phyloP scores from a whole-genome alignment of 768 basidiomycete species.

The Leccinum rimulosum region DNA sequence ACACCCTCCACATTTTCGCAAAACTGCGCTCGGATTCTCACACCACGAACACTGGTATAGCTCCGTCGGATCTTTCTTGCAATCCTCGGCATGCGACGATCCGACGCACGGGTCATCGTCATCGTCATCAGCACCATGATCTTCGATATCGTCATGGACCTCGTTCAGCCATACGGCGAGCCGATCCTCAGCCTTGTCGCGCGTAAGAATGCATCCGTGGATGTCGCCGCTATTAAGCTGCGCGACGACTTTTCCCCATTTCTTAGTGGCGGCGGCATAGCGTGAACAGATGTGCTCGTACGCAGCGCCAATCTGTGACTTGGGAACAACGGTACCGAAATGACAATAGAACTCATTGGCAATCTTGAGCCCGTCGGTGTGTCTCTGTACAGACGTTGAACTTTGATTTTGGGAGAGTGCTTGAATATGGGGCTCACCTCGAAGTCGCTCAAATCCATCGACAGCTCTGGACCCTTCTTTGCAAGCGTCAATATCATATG shows the following conservation, averaged over 20 bases:
- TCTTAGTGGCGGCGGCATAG: conserved; percentile 46
- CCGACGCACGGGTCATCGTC: background rate
- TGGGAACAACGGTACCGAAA: conserved; percentile 42
- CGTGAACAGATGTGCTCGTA: conserved; percentile 46
- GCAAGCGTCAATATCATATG: conserved; percentile 55
- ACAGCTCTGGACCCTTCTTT: conserved; percentile 47
- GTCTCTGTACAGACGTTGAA: conserved; percentile 29
- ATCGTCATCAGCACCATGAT: background rate
- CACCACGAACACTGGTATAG: conserved; percentile 64
- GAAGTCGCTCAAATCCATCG: conserved; percentile 47
- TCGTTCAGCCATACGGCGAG: conserved; percentile 54
- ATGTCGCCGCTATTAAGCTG: conserved; percentile 30
- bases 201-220: conserved; percentile 21
- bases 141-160: conserved; percentile 34
- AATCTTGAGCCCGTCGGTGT: conserved; percentile 40
- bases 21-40: conserved; percentile 55
- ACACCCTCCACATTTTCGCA: conserved; percentile 51
- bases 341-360: conserved; percentile 50
- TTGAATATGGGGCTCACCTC: conserved; percentile 34
- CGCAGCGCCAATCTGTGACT: conserved; percentile 50
- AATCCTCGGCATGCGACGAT: too few species aligned
- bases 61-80: conserved; percentile 35
- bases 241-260: too few species aligned
- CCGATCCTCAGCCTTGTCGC: conserved; percentile 50
- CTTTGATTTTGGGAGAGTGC: background rate